Evolutionary conservation across 345 rosid genomes (phyloP).

Genomic region (Draba incana): DNA sequence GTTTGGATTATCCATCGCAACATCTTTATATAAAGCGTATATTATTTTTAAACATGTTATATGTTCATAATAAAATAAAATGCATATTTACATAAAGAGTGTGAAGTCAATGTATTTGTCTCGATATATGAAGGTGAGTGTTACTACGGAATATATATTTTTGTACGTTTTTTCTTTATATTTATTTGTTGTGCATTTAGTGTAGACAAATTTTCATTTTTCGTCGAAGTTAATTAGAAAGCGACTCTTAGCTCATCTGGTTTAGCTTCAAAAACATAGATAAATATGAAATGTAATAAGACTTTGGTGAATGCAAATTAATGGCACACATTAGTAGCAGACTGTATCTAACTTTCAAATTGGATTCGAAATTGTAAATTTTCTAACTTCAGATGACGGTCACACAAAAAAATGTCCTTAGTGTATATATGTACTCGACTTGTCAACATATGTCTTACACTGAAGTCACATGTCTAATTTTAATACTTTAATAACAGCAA

Average conservation of each 20-base stretch:
- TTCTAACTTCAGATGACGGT: conserved; percentile 8
- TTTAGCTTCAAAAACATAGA: conserved; percentile 13
- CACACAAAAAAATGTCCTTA: neutral
- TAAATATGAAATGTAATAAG: neutral
- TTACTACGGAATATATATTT: conserved; percentile 18
- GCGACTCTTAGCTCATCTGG: conserved; percentile 22
- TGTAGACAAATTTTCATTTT: neutral
- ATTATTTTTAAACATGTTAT: neutral
- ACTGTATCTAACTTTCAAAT: conserved; percentile 29
- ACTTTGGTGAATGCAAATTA: conserved; percentile 14
- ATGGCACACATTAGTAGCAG: conserved; percentile 13
- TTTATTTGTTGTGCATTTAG: neutral
- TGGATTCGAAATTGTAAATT: neutral
- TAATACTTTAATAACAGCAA: neutral
- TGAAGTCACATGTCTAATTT: neutral
- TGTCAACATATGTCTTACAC: conserved; percentile 6
- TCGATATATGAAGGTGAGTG: conserved; percentile 12
- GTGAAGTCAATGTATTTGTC: conserved; percentile 19
- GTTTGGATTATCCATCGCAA: neutral
- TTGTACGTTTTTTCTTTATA: conserved; percentile 14
- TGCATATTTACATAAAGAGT: too few species aligned
- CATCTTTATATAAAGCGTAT: neutral
- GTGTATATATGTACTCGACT: neutral
- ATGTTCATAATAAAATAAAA: too few species aligned
- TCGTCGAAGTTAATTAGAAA: neutral